Percentiles rank a stretch among this genome's conserved stretches.
Conservation (phyloP, 164 flowering plant species). For the Stephania cephalantha region DNA sequence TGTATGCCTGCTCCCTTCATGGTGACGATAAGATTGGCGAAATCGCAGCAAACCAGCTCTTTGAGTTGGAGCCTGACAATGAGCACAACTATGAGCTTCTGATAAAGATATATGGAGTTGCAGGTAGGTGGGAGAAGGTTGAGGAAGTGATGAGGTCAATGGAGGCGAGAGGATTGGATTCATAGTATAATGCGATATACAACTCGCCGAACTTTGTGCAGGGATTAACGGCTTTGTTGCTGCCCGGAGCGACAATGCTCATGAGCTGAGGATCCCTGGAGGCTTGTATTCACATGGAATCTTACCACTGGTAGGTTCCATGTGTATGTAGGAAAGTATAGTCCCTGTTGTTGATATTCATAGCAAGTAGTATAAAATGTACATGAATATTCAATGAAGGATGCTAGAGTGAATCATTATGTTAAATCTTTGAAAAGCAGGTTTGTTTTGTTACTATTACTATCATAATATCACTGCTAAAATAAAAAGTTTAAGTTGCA, state of each 20-base stretch:
- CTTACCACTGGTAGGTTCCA: background rate
- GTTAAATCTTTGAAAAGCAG: background rate
- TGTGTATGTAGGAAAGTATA: background rate
- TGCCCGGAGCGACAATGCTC: background rate
- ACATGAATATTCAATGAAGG: background rate
- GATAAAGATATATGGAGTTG: slow-evolving; percentile 51
- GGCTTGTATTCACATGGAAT: background rate
- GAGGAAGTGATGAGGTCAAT: slow-evolving; percentile 52
- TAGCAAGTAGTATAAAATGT: background rate
- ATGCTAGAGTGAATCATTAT: background rate
- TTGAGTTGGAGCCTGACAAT: slow-evolving; percentile 85
- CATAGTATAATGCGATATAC: background rate
- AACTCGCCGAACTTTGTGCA: background rate
- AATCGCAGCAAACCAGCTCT: slow-evolving; percentile 54
- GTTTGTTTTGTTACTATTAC: no score
- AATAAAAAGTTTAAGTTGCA: no score
- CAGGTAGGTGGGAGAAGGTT: slow-evolving; percentile 52
- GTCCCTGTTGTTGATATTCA: background rate
- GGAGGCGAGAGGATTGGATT: slow-evolving; percentile 60
- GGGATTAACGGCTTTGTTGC: background rate
- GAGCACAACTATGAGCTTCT: slow-evolving; percentile 67
- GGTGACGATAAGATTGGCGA: slow-evolving; percentile 57
- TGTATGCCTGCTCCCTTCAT: slow-evolving; percentile 65
- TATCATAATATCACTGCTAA: no score
- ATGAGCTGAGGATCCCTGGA: background rate